Conservation (phyloP, 495 filamentous ascomycete genomes). For the Penicillium canescens region DNA sequence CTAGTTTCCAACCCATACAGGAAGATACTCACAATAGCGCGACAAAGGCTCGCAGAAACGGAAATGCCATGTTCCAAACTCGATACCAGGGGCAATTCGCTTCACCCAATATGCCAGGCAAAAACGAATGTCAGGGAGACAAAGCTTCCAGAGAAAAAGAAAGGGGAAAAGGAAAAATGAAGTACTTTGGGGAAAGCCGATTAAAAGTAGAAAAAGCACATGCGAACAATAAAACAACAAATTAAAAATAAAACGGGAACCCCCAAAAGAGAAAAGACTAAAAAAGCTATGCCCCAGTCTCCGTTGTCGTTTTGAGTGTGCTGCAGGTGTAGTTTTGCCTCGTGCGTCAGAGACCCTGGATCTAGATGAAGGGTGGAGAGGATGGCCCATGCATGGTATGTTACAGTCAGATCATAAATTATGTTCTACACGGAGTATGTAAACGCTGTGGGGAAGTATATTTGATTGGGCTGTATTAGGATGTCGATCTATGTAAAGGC, state of each 20-base stretch:
- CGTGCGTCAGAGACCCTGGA: constrained; percentile 38
- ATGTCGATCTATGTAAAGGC: too few species aligned
- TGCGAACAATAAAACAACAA: constrained; percentile 6
- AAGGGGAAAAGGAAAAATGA: constrained; percentile 16
- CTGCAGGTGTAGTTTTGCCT: constrained; percentile 39
- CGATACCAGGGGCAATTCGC: too few species aligned
- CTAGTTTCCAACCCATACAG: too few species aligned
- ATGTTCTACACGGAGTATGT: too few species aligned
- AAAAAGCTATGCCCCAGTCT: constrained; percentile 21
- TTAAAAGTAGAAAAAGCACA: constrained; percentile 17
- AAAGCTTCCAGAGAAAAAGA: constrained; percentile 20
- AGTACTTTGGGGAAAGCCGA: constrained; percentile 7
- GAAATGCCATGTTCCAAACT: constrained; percentile 37
- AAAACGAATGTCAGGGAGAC: constrained; percentile 30
- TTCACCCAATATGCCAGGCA: not conserved
- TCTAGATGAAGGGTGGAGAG: constrained; percentile 30
- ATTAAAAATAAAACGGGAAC: constrained; percentile 4
- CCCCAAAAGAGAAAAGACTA: constrained; percentile 13
- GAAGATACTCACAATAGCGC: constrained; percentile 45
- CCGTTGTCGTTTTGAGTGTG: constrained; percentile 33
- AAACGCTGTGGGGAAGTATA: too few species aligned
- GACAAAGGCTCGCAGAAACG: constrained; percentile 48
- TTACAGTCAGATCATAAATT: too few species aligned
- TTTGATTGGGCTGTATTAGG: too few species aligned
- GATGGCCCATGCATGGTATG: constrained; percentile 22